phyloP scores from a whole-genome alignment of 257 asterid species.

The Voacanga thouarsii region DNA sequence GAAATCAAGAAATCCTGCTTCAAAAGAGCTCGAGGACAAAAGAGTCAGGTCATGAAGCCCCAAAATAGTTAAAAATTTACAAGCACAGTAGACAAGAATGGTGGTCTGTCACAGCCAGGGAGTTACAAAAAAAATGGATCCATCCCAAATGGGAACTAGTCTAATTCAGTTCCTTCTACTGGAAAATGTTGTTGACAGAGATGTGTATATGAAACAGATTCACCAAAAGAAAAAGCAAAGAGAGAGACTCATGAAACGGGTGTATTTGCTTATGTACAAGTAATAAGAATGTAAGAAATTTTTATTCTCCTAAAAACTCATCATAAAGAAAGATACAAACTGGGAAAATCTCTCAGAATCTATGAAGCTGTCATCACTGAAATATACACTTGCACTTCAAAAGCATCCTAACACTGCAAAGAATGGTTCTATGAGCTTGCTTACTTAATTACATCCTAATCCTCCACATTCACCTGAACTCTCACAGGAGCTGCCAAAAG shows the following conservation, averaged over 20 bases:
- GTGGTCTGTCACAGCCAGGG: no score
- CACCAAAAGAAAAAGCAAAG: no score
- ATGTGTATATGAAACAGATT: no score
- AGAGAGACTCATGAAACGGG: not conserved
- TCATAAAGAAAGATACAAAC: not conserved
- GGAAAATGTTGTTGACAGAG: not conserved
- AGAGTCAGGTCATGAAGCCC: no score
- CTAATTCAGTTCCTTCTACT: no score
- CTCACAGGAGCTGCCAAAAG: slow-evolving; percentile 78
- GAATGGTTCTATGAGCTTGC: slow-evolving; percentile 31
- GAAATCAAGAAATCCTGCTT: no score
- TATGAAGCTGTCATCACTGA: slow-evolving; percentile 6
- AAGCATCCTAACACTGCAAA: slow-evolving; percentile 39
- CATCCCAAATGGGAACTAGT: no score
- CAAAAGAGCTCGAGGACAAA: no score
- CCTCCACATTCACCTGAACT: slow-evolving; percentile 65
- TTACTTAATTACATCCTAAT: slow-evolving; percentile 38
- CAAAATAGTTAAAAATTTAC: no score
- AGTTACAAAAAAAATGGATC: no score
- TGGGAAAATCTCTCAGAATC: slow-evolving; percentile 1
- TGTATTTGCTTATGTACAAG: not conserved
- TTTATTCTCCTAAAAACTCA: not conserved
- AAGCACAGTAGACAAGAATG: no score
- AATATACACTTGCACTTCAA: slow-evolving; percentile 38
- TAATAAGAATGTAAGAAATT: not conserved